A percentile compares a stretch with the other conserved stretches of the same genome.
Evolutionary conservation across 495 filamentous ascomycete genomes (phyloP).

Genomic region (Neurospora hispaniola): DNA sequence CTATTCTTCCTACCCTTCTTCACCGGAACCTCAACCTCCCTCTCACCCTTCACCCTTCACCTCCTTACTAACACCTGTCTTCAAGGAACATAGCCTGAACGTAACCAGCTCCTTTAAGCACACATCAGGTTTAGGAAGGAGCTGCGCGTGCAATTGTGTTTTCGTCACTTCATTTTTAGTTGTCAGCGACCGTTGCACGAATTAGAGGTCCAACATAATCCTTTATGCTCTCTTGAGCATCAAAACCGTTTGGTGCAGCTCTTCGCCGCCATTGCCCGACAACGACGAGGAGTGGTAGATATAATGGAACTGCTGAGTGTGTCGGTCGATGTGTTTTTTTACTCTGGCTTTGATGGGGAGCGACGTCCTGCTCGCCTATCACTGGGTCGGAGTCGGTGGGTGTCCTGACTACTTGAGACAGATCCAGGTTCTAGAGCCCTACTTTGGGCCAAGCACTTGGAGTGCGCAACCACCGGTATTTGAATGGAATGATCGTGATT

Average conservation of each 20-base stretch:
- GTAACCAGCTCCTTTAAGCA: neutral
- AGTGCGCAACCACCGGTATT: neutral
- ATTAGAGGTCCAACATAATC: neutral
- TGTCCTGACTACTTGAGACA: neutral
- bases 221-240: neutral
- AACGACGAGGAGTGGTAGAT: neutral
- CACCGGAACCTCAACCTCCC: neutral
- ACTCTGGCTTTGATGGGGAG: neutral
- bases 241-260: neutral
- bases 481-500: neutral
- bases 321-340: neutral
- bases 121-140: neutral
- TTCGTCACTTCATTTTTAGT: neutral
- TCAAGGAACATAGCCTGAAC: neutral
- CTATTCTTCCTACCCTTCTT: neutral
- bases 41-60: too few species aligned
- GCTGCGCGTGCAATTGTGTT: neutral
- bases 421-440: neutral
- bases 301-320: neutral
- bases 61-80: neutral
- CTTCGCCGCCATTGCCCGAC: neutral
- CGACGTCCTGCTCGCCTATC: neutral
- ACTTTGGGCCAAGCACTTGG: neutral
- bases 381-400: neutral
- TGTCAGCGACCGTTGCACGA: neutral